Evolutionary conservation across 164 flowering plant species (phyloP), one percentile per base, ranked within the genome.

Genomic region (Magnolia kwangsiensis): DNA sequence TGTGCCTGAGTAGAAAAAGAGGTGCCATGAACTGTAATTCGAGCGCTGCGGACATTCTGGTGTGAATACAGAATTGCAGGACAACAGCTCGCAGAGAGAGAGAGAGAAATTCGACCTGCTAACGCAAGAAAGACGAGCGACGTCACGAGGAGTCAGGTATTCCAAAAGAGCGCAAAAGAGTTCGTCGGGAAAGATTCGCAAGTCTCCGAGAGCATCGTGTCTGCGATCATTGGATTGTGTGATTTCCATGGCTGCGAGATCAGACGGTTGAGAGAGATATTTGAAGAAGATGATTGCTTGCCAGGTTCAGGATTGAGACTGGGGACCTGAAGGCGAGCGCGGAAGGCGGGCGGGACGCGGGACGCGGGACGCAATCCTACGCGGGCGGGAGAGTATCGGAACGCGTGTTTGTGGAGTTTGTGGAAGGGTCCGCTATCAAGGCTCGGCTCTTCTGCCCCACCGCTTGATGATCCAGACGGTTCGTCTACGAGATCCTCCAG

Each of bases 41-140:
- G 14, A 51, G 14, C 8, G 1, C 58, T 51, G 11, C 58, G 11
- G 58, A 8, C 14, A 51, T 51, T 8, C 14, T 51, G 14, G 1
- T 14, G 58, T 51, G 27, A 24, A 51, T 51, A 51, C 58, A 4
- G 14, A 51, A 51, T 8, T 51, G 11, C 58, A 24, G 27, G 27
- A 24, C 27, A 51, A 8, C 14, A 51, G 14, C 58, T 51, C 58
- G 58, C 11, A 55, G 13, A 19, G 76, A 67, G 19, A 18, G 0
- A 71, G 55, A 27, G 51, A 50, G 24, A 50, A 18, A 69, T 18
- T 3, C n/a, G 71, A 94, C 98, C 97, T 95, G 98, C 97, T 95
- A 71, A 90, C 97, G 76, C 95, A 95, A 78, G 98, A 83, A 72
- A 91, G 85, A n/a, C 95, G 94, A 65, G 87, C 91, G 66, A 90